Evolutionary conservation across 306 rosid species (phyloP), one percentile per base, ranked within the genome.

Genomic region (Purshia tridentata): DNA sequence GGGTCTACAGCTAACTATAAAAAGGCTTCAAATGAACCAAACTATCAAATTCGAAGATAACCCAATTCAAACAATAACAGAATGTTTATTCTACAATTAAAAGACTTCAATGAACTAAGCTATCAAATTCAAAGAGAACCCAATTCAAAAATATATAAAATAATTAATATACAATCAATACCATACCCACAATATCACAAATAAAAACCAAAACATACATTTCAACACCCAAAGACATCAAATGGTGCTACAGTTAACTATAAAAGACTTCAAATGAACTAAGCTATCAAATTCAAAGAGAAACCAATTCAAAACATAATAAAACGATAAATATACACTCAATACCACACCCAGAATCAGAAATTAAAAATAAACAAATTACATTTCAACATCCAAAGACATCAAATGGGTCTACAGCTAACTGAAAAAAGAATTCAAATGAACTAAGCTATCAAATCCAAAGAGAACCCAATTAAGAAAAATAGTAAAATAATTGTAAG

Each of bases 241-340:
- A 29, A 1, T 29, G 35, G 35, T 29, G 1, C 35, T 29, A 29
- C 35, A 29, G 35, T 3, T 29, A 29, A 29, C 35, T 29, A 29
- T 29, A 29, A 29, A 29, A 22, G 37, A 6, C n/a, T 65, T 11
- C n/a, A 44, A 44, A 19, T 46, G 40, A 65, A 20, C 53, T 4
- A 45, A 45, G 35, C 51, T 65, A 65, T 65, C 69, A 18, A 45
- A 44, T 45, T 39, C 69, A 65, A 19, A 42, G 13, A 52, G 67
- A 39, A 10, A 10, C 45, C 10, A 50, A 22, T 40, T 45, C 35
- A 29, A 29, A 29, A 29, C 1, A 29, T 29, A 1, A 29, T 29
- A 29, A 29, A 29, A 29, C n/a, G n/a, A n/a, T n/a, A n/a, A n/a
- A n/a, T n/a, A n/a, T n/a, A n/a, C n/a, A 29, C 1, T 29, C 2